phyloP scores from a whole-genome alignment of 257 asterid species.

The Lithospermum erythrorhizon region DNA sequence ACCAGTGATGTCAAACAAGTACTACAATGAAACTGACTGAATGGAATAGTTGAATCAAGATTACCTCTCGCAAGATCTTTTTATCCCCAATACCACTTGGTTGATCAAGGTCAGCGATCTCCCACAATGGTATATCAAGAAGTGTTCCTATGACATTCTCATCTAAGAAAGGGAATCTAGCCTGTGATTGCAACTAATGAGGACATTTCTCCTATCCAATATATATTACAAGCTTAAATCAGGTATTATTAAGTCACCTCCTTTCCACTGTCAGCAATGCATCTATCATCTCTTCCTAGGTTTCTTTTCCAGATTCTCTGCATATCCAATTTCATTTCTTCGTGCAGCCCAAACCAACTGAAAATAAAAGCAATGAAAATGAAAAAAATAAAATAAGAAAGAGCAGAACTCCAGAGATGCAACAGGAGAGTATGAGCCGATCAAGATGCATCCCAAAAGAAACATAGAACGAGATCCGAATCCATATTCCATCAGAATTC shows the following conservation, averaged over 20 bases:
- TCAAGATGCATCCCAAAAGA: not conserved
- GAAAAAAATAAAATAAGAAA: not conserved
- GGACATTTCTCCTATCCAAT: constrained; percentile 4
- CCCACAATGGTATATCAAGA: constrained; percentile 90
- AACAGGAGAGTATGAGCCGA: not conserved
- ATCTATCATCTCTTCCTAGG: constrained; percentile 93
- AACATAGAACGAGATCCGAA: not conserved
- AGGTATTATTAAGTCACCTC: constrained; percentile 42
- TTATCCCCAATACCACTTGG: constrained; percentile 90
- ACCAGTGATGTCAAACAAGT: not conserved
- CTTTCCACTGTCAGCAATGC: constrained; percentile 83
- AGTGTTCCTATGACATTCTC: constrained; percentile 75
- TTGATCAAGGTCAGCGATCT: constrained; percentile 74
- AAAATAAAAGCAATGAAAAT: constrained; percentile 4
- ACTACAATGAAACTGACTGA: not conserved
- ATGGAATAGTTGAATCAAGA: not conserved
- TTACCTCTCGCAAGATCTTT: constrained; percentile 80
- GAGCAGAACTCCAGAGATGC: not conserved
- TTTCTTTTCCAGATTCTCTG: constrained; percentile 98
- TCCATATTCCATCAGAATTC: not conserved
- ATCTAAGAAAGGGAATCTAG: constrained; percentile 89
- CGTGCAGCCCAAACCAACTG: constrained; percentile 84
- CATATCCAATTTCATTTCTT: constrained; percentile 93
- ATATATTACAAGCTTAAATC: constrained; percentile 2
- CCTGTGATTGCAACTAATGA: constrained; percentile 29